These are phyloP conservation scores for Kregervanrija pseudodelftensis DNA, from an alignment of 805 yeast genomes.

Conservation along the genomic window DNA sequence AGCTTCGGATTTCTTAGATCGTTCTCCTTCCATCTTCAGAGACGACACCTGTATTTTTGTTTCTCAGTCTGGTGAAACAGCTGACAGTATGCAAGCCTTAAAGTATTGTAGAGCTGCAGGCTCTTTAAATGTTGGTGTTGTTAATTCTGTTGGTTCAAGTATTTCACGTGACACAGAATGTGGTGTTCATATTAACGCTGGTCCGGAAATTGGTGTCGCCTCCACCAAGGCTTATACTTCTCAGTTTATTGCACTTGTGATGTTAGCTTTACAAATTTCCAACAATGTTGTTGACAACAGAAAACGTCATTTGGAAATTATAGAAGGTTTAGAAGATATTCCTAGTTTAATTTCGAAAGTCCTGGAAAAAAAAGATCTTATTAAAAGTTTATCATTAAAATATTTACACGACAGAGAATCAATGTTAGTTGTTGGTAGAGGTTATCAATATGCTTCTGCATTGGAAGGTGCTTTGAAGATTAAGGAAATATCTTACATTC, in stretches of 20 bases:
- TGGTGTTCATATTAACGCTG: constrained; percentile 99
- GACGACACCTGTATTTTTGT: constrained; percentile 97
- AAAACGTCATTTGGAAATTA: constrained; percentile 76
- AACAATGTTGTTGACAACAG: constrained; percentile 79
- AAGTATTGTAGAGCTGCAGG: constrained; percentile 96
- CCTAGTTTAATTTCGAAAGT: constrained; percentile 82
- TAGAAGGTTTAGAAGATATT: constrained; percentile 74
- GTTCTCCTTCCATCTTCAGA: constrained; percentile 94
- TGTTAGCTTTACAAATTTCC: constrained; percentile 93
- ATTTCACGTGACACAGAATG: constrained; percentile 96
- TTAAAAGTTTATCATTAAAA: constrained; percentile 66
- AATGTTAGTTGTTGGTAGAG: constrained; percentile 88
- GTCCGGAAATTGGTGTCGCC: constrained; percentile 99
- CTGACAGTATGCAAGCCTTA: constrained; percentile 91
- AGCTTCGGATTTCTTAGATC: constrained; percentile 91
- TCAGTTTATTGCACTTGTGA: constrained; percentile 92
- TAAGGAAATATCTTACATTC: constrained; percentile 97
- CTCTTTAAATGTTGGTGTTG: constrained; percentile 95
- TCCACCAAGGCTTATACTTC: constrained; percentile 99
- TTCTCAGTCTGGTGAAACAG: constrained; percentile 98
- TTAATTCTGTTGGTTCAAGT: constrained; percentile 94
- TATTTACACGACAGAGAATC: constrained; percentile 79
- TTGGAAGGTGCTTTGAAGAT: constrained; percentile 97
- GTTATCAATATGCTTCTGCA: constrained; percentile 95
- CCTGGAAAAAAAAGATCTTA: constrained; percentile 61